Base-by-base conservation (phyloP, 2,329 filamentous ascomycete species). In the Fusarium illudens region DNA sequence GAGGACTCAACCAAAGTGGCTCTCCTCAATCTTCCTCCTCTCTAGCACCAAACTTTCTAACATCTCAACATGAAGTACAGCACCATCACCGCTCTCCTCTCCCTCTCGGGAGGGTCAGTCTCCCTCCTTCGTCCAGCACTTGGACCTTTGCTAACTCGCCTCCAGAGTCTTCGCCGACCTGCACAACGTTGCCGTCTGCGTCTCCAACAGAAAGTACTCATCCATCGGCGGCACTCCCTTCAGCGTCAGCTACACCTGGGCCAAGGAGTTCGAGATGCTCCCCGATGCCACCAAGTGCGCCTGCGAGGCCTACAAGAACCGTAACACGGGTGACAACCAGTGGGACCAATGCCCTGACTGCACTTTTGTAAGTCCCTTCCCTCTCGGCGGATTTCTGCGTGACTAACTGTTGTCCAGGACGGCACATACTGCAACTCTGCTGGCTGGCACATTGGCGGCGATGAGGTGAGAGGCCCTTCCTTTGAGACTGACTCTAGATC, bases 301-400 rank as follows among this genome's bases (percentile, higher is more conserved):
- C 19, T 69, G 66, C 15, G 11, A 56, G 9, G 29, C 37, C 13
- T 69, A 69, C 44, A 34, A 13, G 2, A 48, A 25, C 4, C 59
- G 66, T 9, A 61, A 69, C 37, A 61, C 62, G 4, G 67, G 67
- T 2, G 48, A 53, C 4, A 56, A 64, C 0, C 56, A 69, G 39
- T 69, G 62, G 66, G 62, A 69, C 4, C 32, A 49, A 9, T 69
- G 67, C 44, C 67, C 67, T 12, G 67, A 70, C n/a, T 69, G 67
- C 6, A 36, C 29, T 2, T 69, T 70, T 51, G 67, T 70, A 20
- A 22, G 59, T 4, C 8, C 3, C 1, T 5, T 10, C 1, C 20
- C 4, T 9, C 4, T 9, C 2, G 3, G 0, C 3, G 10, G 3
- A 5, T 4, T 11, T 6, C 19, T 22, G 2, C 11, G 49, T 39